Percentiles rank a stretch among this genome's conserved stretches.
Conservation (phyloP, 129 eudicot genomes). For the Flaveria brownii region DNA sequence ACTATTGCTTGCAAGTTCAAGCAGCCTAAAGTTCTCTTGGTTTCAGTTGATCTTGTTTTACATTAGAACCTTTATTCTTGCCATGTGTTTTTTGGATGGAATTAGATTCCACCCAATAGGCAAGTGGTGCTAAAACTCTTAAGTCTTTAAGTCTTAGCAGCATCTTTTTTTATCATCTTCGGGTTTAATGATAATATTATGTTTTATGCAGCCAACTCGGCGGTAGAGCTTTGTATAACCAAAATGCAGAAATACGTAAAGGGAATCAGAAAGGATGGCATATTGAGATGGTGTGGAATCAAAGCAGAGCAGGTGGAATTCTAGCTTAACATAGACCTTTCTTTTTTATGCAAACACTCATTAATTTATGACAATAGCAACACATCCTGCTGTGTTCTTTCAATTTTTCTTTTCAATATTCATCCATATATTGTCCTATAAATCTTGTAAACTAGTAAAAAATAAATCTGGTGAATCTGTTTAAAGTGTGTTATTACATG, state of each 20-base stretch:
- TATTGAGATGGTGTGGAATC: conserved; percentile 28
- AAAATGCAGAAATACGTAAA: conserved; percentile 15
- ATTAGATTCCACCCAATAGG: neutral
- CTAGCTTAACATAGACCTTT: conserved; percentile 20
- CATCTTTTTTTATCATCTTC: neutral
- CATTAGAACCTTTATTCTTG: neutral
- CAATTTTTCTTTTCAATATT: neutral
- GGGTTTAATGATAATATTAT: neutral
- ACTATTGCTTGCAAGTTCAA: neutral
- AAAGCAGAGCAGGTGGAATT: conserved; percentile 23
- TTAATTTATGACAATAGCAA: conserved; percentile 12
- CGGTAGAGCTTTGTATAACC: neutral
- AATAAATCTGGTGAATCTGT: neutral
- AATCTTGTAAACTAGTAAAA: neutral
- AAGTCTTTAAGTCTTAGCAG: neutral
- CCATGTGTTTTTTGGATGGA: neutral
- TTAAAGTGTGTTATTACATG: too few relatives aligned
- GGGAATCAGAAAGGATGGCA: conserved; percentile 23
- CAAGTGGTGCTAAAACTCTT: neutral
- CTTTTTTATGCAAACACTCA: neutral
- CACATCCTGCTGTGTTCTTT: neutral
- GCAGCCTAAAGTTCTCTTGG: neutral
- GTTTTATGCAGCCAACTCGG: conserved; percentile 21
- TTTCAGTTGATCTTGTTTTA: neutral
- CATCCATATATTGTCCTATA: neutral